Conservation (phyloP, 2,329 filamentous ascomycete genomes). For the Ophiostoma novo-ulmi region DNA sequence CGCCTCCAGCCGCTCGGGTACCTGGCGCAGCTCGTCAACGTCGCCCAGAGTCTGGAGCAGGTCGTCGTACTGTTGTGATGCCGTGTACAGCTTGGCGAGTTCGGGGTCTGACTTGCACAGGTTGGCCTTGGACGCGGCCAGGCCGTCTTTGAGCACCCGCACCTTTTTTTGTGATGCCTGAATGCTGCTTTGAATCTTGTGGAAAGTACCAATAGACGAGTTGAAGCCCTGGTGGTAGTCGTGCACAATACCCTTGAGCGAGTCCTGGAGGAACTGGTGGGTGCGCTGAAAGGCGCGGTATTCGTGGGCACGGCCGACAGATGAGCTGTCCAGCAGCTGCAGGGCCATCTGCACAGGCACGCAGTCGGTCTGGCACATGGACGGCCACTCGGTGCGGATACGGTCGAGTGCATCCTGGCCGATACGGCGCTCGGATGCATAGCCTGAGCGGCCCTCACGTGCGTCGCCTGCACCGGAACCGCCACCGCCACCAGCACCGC, state of each 20-base stretch:
- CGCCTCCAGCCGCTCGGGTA: conserved; percentile 89
- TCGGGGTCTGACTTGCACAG: conserved; percentile 84
- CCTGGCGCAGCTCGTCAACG: conserved; percentile 79
- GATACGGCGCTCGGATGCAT: conserved; percentile 45
- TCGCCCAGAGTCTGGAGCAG: conserved; percentile 77
- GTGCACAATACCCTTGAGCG: conserved; percentile 91
- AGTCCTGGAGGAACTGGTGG: conserved; percentile 83
- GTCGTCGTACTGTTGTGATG: conserved; percentile 85
- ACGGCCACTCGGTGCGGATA: conserved; percentile 85
- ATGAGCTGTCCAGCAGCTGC: conserved; percentile 89
- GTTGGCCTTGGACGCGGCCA: conserved; percentile 72
- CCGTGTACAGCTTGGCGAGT: conserved; percentile 79
- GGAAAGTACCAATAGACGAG: conserved; percentile 96
- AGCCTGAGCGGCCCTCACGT: conserved; percentile 11
- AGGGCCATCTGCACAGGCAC: conserved; percentile 92
- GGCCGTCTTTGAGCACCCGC: conserved; percentile 73
- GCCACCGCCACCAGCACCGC: neutral
- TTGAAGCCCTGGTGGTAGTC: conserved; percentile 99
- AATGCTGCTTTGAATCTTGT: conserved; percentile 95
- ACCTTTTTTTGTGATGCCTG: conserved; percentile 82
- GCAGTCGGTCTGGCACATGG: conserved; percentile 83
- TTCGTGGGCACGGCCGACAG: conserved; percentile 83
- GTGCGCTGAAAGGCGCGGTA: conserved; percentile 79
- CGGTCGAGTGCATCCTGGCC: conserved; percentile 63
- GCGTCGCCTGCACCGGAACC: neutral